Evolutionary conservation across 2,329 filamentous ascomycete genomes (phyloP).

Genomic region (Aspergillus pseudotamarii): DNA sequence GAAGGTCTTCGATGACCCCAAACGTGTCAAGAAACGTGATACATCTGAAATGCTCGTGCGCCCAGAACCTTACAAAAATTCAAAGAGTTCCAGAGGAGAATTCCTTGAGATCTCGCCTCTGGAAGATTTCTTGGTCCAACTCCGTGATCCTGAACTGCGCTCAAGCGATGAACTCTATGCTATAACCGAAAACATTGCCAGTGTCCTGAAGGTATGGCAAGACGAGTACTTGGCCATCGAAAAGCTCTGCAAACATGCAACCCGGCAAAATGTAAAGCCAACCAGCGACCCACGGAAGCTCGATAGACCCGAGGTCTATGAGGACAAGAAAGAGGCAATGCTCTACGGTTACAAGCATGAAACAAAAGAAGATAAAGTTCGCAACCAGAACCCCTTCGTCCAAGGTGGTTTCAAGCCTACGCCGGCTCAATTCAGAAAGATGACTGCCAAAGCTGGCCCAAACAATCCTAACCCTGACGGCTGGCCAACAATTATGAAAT

Average conservation of each 20-base stretch:
- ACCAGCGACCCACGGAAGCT: slow-evolving; percentile 55
- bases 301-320: slow-evolving; percentile 53
- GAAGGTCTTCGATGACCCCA: slow-evolving; percentile 34
- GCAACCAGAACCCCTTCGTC: slow-evolving; percentile 59
- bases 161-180: slow-evolving; percentile 57
- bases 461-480: slow-evolving; percentile 47
- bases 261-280: slow-evolving; percentile 54
- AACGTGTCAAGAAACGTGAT: slow-evolving; percentile 33
- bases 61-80: slow-evolving; percentile 39
- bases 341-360: slow-evolving; percentile 64
- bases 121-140: slow-evolving; percentile 39
- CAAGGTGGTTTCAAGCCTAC: slow-evolving; percentile 54
- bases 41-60: slow-evolving; percentile 25
- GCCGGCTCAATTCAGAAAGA: slow-evolving; percentile 44
- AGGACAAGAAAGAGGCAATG: slow-evolving; percentile 63
- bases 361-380: slow-evolving; percentile 47
- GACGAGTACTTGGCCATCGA: slow-evolving; percentile 59
- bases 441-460: slow-evolving; percentile 37
- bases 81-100: slow-evolving; percentile 33
- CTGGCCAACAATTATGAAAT: slow-evolving; percentile 40
- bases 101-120: slow-evolving; percentile 41
- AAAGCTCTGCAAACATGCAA: slow-evolving; percentile 51
- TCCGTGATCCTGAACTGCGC: slow-evolving; percentile 43
- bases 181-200: slow-evolving; percentile 57
- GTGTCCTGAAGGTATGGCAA: slow-evolving; percentile 58